A percentile compares a stretch with the other conserved stretches of the same genome.
Conservation (phyloP, 2,329 filamentous ascomycete genomes). For the Botrytis fragariae region DNA sequence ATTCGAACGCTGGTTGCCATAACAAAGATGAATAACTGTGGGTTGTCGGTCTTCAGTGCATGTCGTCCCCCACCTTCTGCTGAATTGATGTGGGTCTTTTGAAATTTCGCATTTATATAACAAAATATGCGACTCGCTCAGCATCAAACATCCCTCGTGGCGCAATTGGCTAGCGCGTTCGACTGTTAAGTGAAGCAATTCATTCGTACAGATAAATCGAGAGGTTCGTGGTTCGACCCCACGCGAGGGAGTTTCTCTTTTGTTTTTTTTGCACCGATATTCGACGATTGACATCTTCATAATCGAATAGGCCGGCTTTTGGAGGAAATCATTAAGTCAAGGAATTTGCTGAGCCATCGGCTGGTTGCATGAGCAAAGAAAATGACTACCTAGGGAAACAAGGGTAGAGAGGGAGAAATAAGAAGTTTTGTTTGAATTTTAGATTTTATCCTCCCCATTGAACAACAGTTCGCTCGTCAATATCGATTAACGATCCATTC, state of each 20-base stretch:
- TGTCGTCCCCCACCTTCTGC: conserved; percentile 10
- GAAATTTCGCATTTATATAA: neutral
- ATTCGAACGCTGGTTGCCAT: neutral
- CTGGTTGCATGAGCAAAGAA: neutral
- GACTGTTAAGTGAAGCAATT: conserved; percentile 3
- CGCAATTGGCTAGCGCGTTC: conserved; percentile 18
- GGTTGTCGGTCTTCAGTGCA: neutral
- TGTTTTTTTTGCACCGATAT: neutral
- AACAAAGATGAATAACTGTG: neutral
- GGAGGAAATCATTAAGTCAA: neutral
- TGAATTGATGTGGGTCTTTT: neutral
- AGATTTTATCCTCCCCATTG: neutral
- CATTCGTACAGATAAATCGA: neutral
- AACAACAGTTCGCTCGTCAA: neutral
- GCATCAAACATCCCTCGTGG: conserved; percentile 16
- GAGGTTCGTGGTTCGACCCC: conserved; percentile 15
- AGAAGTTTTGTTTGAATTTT: neutral
- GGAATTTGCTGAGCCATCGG: neutral
- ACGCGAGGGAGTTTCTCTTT: neutral
- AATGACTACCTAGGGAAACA: neutral
- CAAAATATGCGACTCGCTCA: accelerated
- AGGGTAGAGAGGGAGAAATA: neutral
- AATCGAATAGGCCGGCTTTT: neutral
- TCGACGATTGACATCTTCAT: neutral
- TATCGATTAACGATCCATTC: neutral